phyloP scores from a whole-genome alignment of 352 stramenopile genomes.

The Peronospora belbahrii region DNA sequence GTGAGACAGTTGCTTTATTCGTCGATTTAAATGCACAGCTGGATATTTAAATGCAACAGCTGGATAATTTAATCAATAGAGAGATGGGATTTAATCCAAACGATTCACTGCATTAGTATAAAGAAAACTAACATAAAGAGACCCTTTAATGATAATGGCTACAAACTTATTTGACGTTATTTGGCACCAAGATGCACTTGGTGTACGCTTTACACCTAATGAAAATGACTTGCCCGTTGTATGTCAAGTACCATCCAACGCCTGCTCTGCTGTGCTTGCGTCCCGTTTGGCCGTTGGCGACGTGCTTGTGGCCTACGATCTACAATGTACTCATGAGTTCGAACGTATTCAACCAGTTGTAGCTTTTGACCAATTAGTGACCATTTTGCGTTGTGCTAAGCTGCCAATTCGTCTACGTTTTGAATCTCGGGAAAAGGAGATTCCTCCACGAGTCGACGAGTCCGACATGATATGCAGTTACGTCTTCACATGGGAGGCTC shows the following conservation, averaged over 20 bases:
- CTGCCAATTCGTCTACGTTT: conserved; percentile 63
- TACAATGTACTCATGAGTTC: conserved; percentile 23
- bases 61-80: no score
- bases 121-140: no score
- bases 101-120: no score
- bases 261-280: conserved; percentile 39
- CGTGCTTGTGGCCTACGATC: conserved; percentile 49
- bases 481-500: conserved; percentile 45
- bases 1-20: no score
- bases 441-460: conserved; percentile 28
- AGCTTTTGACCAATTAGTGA: conserved; percentile 44
- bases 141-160: no score
- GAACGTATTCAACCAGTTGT: conserved; percentile 27
- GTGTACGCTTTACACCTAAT: conserved; percentile 69
- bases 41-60: no score
- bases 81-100: no score
- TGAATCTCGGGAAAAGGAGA: conserved; percentile 41
- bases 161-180: conserved; percentile 46
- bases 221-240: conserved; percentile 56
- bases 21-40: no score
- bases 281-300: conserved; percentile 52
- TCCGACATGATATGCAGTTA: conserved; percentile 38
- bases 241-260: conserved; percentile 50
- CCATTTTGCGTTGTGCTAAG: conserved; percentile 40
- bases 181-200: conserved; percentile 45